Evolutionary conservation across 306 rosid species (phyloP), one percentile per base, ranked within the genome.

Genomic region (Crotalaria pallida): DNA sequence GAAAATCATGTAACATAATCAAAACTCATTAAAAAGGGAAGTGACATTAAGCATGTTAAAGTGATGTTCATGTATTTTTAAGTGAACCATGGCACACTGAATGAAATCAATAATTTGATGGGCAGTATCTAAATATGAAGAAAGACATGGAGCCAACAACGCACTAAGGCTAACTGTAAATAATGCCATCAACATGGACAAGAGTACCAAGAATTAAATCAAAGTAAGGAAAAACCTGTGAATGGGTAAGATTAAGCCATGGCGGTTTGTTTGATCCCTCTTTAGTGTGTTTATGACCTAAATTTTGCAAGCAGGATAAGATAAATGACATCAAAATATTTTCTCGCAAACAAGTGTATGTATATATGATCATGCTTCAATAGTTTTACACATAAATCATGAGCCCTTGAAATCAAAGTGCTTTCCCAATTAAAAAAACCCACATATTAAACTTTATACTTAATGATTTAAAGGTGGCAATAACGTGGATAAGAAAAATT

Each of bases 201-300:
- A 5, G 40, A 72, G 58, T 24, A 40, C 51, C 66, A 73, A 65
- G 27, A 65, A 18, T 56, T 2, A 5, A 49, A 43, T 34, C 13
- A 26, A 60, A 77, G 36, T 2, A 58, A 33, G 60, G 64, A 45
- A 53, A 68, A 80, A 94, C 98, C 98, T 90, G 86, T 43, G 73
- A 79, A 65, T 70, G 83, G 29, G 74, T 43, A 58, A 94, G 92
- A 71, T 94, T 91, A 69, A 94, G 91, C 96, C 88, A 88, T 15
- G 99, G 95, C 26, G 97, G 95, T 80, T 87, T 83, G 72, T 84
- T 82, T 61, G 99, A 83, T 64, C 96, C 97, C 87, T 91, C 99
- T 79, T 89, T 91, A 4, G 96, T 91, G 80, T 76, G 69, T 72
- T 84, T 94, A 65, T 87, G 92, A 71, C 85, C 98, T 94, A 81